Evolutionary conservation across 176 grass and related monocot species (phyloP), one percentile per base, ranked within the genome.

Genomic region (Oryza meyeriana): DNA sequence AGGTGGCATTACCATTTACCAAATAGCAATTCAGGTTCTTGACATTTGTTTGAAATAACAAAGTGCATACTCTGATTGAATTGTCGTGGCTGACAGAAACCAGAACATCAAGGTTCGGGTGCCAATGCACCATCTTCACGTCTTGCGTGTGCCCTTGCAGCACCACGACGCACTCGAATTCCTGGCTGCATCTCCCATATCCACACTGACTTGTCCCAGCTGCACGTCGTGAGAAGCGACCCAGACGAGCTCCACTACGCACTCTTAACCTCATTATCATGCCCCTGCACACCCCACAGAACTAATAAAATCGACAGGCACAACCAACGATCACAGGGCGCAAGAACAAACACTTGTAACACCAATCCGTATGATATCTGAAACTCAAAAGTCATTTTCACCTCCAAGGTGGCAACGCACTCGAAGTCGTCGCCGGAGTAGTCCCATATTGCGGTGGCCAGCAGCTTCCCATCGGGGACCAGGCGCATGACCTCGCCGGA

Each of bases 41-140:
- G 35, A 4, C 35, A 36, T 52, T 10, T 79, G n/a, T 47, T 79
- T 42, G 11, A 61, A 63, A 29, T 64, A 36, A 36, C 34, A 41
- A 26, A 39, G 57, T 12, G 18, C 26, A 20, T 90, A 95, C 96
- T 85, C 88, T 95, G 72, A 98, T 88, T 6, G 88, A 71, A 76
- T 98, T 98, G 75, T 98, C 96, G 26, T 98, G 95, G 85, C 96
- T 90, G 66, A 98, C 93, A 4, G 96, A 98, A 66, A 95, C 96
- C 29, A 98, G 74, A 52, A 95, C 12, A 79, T 93, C 89, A 40
- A 91, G 69, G 18, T 66, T 26, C 0, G 96, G 96, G 82, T 98
- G 96, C 96, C 96, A 98, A 57, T 95, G 92, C n/a, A 95, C 93
- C 96, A 93, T 95, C 88, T 98, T 98, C 14, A 98, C 96, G 76